phyloP scores from a whole-genome alignment of 2,329 filamentous ascomycete species.

The Aplosporella prunicola region DNA sequence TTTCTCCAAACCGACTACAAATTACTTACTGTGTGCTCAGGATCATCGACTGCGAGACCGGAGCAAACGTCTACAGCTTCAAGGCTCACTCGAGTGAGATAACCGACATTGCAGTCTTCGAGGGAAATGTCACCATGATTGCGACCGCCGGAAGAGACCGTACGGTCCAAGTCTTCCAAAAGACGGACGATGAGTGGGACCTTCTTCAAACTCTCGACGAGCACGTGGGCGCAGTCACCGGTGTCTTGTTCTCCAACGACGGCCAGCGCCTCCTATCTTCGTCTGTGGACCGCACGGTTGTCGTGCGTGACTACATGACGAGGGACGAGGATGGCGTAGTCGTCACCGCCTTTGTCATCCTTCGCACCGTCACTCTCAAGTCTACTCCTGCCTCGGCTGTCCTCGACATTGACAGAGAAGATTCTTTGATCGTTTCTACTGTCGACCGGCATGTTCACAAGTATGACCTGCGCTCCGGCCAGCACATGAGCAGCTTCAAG shows the following conservation, averaged over 20 bases:
- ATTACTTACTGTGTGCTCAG: slow-evolving; percentile 25
- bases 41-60: slow-evolving; percentile 54
- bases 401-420: slow-evolving; percentile 52
- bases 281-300: slow-evolving; percentile 78
- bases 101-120: slow-evolving; percentile 66
- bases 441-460: slow-evolving; percentile 53
- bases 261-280: slow-evolving; percentile 68
- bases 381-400: slow-evolving; percentile 80
- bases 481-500: slow-evolving; percentile 65
- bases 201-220: slow-evolving; percentile 88
- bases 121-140: slow-evolving; percentile 55
- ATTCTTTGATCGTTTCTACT: slow-evolving; percentile 49
- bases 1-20: not conserved
- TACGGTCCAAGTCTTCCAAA: slow-evolving; percentile 81
- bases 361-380: slow-evolving; percentile 71
- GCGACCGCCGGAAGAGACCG: slow-evolving; percentile 82
- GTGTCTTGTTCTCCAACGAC: slow-evolving; percentile 65
- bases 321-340: slow-evolving; percentile 52
- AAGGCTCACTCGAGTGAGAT: slow-evolving; percentile 85
- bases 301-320: slow-evolving; percentile 68
- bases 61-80: slow-evolving; percentile 56
- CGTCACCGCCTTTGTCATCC: slow-evolving; percentile 65
- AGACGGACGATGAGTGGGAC: slow-evolving; percentile 51
- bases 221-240: slow-evolving; percentile 76
- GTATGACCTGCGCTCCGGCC: slow-evolving; percentile 56